phyloP scores from a whole-genome alignment of 192 early-diverging fungal genomes.

The Gigaspora rosea region DNA sequence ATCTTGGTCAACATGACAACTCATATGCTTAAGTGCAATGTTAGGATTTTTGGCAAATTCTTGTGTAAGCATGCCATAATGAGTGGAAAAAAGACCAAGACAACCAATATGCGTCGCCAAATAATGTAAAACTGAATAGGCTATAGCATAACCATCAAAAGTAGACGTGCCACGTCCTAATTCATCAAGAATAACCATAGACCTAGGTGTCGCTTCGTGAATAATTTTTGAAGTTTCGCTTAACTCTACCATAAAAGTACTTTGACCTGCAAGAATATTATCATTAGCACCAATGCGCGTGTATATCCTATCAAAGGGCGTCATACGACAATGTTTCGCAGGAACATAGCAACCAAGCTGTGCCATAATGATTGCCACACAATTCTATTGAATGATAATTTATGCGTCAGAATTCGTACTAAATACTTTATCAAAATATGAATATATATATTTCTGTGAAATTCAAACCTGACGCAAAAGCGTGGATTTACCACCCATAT shows the following conservation, averaged over 20 bases:
- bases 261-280: conserved; percentile 91
- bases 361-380: conserved; percentile 93
- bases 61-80: conserved; percentile 90
- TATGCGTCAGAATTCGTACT: background rate
- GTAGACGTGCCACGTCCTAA: conserved; percentile 97
- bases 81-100: conserved; percentile 93
- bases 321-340: conserved; percentile 68
- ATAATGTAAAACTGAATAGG: conserved; percentile 85
- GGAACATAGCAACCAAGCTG: conserved; percentile 96
- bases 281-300: conserved; percentile 98
- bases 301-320: conserved; percentile 91
- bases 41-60: conserved; percentile 79
- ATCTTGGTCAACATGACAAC: conserved; percentile 76
- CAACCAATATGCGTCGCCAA: conserved; percentile 82
- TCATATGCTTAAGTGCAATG: conserved; percentile 88
- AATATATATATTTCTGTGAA: background rate
- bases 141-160: conserved; percentile 96
- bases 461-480: conserved; percentile 79
- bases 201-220: conserved; percentile 83
- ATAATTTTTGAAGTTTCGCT: conserved; percentile 92
- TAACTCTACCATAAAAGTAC: conserved; percentile 97
- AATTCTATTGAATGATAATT: conserved; percentile 53
- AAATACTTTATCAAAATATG: background rate
- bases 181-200: conserved; percentile 96
- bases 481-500: conserved; percentile 99